These are phyloP conservation scores for Bruguiera hainesii DNA, from an alignment of 441 rosid species.

Conservation along the genomic window DNA sequence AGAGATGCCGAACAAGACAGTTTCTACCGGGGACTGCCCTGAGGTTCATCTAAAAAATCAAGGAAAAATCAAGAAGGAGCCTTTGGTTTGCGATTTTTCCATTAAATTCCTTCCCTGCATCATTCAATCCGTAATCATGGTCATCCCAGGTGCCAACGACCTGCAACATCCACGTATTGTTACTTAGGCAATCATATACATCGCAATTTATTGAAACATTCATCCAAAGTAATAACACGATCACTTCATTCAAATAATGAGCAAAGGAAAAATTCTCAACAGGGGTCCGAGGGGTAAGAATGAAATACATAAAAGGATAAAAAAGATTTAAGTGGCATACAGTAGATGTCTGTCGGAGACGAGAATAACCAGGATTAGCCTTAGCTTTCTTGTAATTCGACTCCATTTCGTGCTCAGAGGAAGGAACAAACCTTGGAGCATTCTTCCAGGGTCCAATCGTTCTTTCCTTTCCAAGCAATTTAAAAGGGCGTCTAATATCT, in stretches of 20 bases:
- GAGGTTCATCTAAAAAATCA: conserved; percentile 76
- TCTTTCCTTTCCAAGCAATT: conserved; percentile 59
- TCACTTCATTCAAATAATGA: neutral
- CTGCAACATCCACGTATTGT: conserved; percentile 22
- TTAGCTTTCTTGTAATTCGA: conserved; percentile 49
- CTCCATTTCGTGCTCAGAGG: conserved; percentile 59
- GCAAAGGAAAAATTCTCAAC: neutral
- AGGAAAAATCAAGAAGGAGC: conserved; percentile 51
- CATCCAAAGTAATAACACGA: neutral
- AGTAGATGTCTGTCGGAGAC: conserved; percentile 47
- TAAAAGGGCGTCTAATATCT: conserved; percentile 58
- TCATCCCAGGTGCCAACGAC: conserved; percentile 92
- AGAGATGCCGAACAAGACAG: neutral
- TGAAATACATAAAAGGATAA: neutral
- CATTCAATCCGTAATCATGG: conserved; percentile 83
- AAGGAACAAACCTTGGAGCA: conserved; percentile 64
- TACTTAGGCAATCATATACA: neutral
- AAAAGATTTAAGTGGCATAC: conserved; percentile 16
- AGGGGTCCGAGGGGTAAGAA: neutral
- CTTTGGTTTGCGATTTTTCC: conserved; percentile 61
- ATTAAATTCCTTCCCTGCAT: conserved; percentile 80
- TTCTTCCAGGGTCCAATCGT: conserved; percentile 86
- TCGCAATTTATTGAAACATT: too few relatives aligned
- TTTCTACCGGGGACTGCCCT: conserved; percentile 64
- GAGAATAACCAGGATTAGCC: conserved; percentile 56